Conservation (phyloP, 2,329 filamentous ascomycete genomes). For the Phyllosticta capitalensis region DNA sequence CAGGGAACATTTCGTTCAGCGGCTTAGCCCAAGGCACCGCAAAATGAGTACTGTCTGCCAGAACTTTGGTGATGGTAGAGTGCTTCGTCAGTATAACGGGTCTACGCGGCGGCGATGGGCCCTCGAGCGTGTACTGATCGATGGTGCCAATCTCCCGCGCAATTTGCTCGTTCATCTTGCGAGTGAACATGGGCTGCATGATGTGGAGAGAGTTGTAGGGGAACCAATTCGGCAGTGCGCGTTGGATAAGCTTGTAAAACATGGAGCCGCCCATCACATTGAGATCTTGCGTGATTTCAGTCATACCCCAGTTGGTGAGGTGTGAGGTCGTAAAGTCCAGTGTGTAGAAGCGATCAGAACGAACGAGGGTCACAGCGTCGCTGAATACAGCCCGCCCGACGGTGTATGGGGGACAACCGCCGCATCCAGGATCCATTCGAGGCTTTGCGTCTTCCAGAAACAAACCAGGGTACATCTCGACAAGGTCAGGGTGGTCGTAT, state of each 20-base stretch:
- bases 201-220: conserved; percentile 30
- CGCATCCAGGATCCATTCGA: conserved; percentile 42
- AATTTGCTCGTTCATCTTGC: conserved; percentile 10
- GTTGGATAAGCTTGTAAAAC: conserved; percentile 43
- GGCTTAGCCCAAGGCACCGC: conserved; percentile 10
- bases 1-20: conserved; percentile 12
- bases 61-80: conserved; percentile 4
- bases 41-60: conserved; percentile 9
- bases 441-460: conserved; percentile 51
- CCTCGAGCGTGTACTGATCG: not conserved
- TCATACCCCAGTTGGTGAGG: conserved; percentile 36
- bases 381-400: conserved; percentile 48
- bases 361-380: conserved; percentile 50
- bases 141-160: conserved; percentile 11
- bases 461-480: conserved; percentile 61
- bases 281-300: conserved; percentile 29
- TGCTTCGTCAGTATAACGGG: conserved; percentile 2
- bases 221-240: conserved; percentile 33
- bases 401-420: conserved; percentile 45
- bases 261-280: conserved; percentile 33
- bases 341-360: conserved; percentile 52
- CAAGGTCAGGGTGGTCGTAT: conserved; percentile 54
- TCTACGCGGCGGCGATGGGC: not conserved
- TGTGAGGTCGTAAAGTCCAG: conserved; percentile 26
- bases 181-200: conserved; percentile 13